Base-by-base conservation (phyloP, 164 flowering plant genomes). In the Liriodendron chinense region DNA sequence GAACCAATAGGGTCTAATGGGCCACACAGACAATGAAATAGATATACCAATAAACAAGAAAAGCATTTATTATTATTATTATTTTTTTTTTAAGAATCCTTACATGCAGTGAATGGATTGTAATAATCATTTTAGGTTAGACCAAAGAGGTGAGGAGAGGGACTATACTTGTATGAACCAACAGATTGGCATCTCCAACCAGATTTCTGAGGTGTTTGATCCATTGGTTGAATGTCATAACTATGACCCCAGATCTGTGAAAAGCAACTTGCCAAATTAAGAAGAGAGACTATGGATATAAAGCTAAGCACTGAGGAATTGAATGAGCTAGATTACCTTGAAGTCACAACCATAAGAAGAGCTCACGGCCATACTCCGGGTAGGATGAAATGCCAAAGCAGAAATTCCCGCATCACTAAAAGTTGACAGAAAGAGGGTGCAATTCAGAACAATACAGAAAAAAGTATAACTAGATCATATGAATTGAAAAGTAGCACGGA, bases 141-240 rank as follows among this genome's bases (percentile, higher is more conserved):
- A 53, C 13, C 18, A 26, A 49, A 63, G 24, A n/a, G 67, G 56
- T 63, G 59, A 47, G 71, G 50, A 49, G 56, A 23, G 21, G 71
- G 24, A 72, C 9, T 84, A 71, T 96, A 96, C 99, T 90, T 94
- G 76, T 94, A 96, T 74, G 98, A 90, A 63, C 97, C 99, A 82
- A 94, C 91, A 75, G 99, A 87, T 77, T 92, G 94, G 80, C 99
- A 96, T 78, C 82, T 88, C 99, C 99, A 96, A 63, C 97, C 88
- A 78, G 82, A 74, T 82, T 74, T 83, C 74, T 79, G 82, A 64
- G 65, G 72, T 76, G 26, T 63, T 81, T 83, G 79, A 64, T 84
- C 86, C 49, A 82, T 85, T 74, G 78, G 69, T 72, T 80, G 76
- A 67, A 73, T 72, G 75, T 70, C 87, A 65, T 78, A 65, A 65